phyloP scores from a whole-genome alignment of 2,329 filamentous ascomycete genomes.

The Apiospora saccharicola region DNA sequence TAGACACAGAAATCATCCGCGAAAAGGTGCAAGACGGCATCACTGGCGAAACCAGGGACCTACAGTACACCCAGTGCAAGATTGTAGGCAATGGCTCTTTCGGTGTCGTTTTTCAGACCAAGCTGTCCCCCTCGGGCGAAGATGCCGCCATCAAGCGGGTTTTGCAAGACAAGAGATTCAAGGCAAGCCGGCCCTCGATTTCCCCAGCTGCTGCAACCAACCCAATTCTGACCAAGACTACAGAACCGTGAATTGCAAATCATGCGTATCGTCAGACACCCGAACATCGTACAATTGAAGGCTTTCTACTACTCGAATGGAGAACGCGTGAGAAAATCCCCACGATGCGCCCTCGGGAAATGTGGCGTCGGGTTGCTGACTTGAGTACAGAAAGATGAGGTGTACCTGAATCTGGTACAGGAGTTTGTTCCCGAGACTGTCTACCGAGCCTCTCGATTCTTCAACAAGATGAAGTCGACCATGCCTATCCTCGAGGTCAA shows the following conservation, averaged over 20 bases:
- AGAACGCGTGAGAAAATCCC: conserved; percentile 74
- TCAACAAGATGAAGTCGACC: conserved; percentile 99
- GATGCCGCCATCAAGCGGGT: conserved; percentile 99
- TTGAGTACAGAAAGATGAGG: conserved; percentile 83
- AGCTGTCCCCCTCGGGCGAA: conserved; percentile 95
- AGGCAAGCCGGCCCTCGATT: conserved; percentile 62
- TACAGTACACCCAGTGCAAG: conserved; percentile 99
- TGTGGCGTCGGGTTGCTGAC: conserved; percentile 28
- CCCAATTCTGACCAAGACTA: conserved; percentile 21
- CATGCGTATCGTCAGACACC: conserved; percentile 98
- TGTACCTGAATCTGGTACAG: conserved; percentile 97
- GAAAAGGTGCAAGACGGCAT: conserved; percentile 99
- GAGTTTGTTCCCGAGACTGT: conserved; percentile 99
- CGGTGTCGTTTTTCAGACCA: conserved; percentile 98
- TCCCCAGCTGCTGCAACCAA: not conserved
- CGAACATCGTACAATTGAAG: conserved; percentile 98
- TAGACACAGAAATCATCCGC: conserved; percentile 78
- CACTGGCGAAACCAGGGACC: conserved; percentile 93
- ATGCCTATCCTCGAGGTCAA: conserved; percentile 99
- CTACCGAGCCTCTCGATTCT: conserved; percentile 96
- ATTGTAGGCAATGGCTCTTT: conserved; percentile 99
- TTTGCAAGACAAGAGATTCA: conserved; percentile 99
- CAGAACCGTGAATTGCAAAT: conserved; percentile 99
- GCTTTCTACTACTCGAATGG: conserved; percentile 99
- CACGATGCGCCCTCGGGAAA: conserved; percentile 24